Base-by-base conservation (phyloP, 495 filamentous ascomycete species). In the Acidomyces sp. region DNA sequence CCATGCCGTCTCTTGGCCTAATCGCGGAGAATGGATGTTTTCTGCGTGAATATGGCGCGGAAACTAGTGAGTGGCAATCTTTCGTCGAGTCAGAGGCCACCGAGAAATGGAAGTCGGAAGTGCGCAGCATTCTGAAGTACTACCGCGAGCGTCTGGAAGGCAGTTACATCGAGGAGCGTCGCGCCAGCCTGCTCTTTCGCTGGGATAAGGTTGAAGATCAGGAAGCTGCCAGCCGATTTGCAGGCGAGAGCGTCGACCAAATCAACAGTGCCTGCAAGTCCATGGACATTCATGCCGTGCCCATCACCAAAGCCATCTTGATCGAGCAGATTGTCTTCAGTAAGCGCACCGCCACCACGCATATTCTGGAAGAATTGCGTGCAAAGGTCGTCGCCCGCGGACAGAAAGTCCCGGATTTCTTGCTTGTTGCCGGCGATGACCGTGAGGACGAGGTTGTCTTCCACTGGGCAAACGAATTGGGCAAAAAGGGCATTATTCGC, bases 11-110 rank as follows among this genome's bases (percentile, higher is more conserved):
- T 74, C 65, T 94, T 1, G 87, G 87, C 1, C 65, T 93, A 12
- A 88, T 94, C 47, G 85, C 87, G 10, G 87, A 95, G 60, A 93
- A 90, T 55, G 87, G 87, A 2, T 93, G 82, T 52, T 95, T 86
- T 59, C 61, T 93, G 30, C 80, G 81, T 49, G 71, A 80, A 43
- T 73, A 71, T 37, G 68, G 74, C 12, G 37, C 37, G n/a, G 65
- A 61, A 12, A 67, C 70, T 9, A 13, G 11, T 27, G 43, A 40
- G n/a, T 95, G 87, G 87, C 72, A 68, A 21, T 72, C 75, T 45
- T 71, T 92, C 53, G 77, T 76, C 6, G 78, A 92, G 55, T 57
- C 70, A 13, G 61, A 70, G 3, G 68, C 78, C 48, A 78, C 79
- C 34, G 56, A 69, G 6, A 62, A 56, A 1, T 94, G 87, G 87